Conservation (phyloP, 1,139 yeast species). For the Kodamaea anthophila region DNA sequence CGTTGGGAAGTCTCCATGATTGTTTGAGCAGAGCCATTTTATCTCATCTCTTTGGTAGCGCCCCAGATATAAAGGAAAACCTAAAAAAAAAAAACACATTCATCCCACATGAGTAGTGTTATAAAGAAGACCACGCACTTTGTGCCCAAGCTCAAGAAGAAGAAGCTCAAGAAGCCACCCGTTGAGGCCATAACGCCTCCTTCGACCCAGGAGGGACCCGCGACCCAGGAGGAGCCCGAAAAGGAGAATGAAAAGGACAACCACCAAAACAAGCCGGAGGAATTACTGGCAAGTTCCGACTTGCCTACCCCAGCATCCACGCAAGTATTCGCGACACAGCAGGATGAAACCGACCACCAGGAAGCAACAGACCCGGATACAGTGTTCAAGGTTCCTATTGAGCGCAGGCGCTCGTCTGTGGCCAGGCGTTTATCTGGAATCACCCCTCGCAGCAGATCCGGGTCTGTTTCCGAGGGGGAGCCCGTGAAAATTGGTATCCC, state of each 20-base stretch:
- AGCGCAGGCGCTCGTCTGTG: slow-evolving; percentile 21
- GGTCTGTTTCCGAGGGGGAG: slow-evolving; percentile 21
- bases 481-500: slow-evolving; percentile 39
- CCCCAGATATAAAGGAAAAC: not conserved
- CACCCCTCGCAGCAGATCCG: slow-evolving; percentile 24
- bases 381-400: slow-evolving; percentile 1
- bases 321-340: not conserved
- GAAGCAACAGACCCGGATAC: not conserved
- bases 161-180: slow-evolving; percentile 15
- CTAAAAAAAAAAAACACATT: slow-evolving; percentile 1
- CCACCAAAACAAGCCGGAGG: too few species aligned
- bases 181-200: slow-evolving; percentile 17
- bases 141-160: slow-evolving; percentile 33
- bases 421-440: slow-evolving; percentile 36
- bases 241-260: too few species aligned
- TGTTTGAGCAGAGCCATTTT: slow-evolving; percentile 8
- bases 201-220: slow-evolving; percentile 12
- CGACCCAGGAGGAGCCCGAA: slow-evolving; percentile 1
- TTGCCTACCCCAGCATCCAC: slow-evolving; percentile 1
- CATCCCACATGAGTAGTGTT: slow-evolving; percentile 41
- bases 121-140: slow-evolving; percentile 40
- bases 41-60: slow-evolving; percentile 3
- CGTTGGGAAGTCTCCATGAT: slow-evolving; percentile 15
- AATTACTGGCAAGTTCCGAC: not conserved
- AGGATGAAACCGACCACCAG: not conserved